Percentiles rank a stretch among this genome's conserved stretches.
phyloP scores from a whole-genome alignment of 1,284 basidiomycete species.

The Sporisorium scitamineum region DNA sequence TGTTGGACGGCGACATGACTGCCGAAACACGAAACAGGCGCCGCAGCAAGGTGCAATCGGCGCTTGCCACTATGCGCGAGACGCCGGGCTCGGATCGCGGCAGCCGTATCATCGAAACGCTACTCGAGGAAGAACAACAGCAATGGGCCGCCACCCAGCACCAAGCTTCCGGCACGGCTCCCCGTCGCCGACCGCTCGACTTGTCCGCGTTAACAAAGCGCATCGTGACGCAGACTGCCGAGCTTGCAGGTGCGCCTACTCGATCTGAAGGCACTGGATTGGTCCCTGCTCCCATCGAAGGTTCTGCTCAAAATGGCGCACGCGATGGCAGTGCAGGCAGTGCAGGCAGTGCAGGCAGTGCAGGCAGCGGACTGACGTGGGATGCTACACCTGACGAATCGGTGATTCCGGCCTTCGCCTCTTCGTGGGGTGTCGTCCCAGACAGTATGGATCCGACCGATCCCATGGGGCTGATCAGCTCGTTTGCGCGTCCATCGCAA shows the following conservation, averaged over 20 bases:
- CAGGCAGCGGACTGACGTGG: conserved; percentile 21
- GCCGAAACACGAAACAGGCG: conserved; percentile 18
- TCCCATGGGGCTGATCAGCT: conserved; percentile 5
- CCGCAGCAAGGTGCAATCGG: conserved; percentile 26
- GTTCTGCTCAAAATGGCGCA: background rate
- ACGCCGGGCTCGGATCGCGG: conserved; percentile 42
- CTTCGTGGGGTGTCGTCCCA: conserved; percentile 17
- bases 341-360: conserved; percentile 13
- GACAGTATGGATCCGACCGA: conserved; percentile 13
- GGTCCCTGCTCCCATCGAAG: background rate
- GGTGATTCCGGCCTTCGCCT: conserved; percentile 29
- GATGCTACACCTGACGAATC: conserved; percentile 33
- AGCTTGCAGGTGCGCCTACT: conserved; percentile 1
- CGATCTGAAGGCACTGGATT: background rate
- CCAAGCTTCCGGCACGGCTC: background rate
- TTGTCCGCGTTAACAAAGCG: conserved; percentile 22
- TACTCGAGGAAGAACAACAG: conserved; percentile 49
- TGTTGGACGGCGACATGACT: conserved; percentile 41
- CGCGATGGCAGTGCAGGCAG: conserved; percentile 19
- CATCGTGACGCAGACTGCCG: conserved; percentile 20
- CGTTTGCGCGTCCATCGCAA: background rate
- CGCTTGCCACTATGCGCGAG: conserved; percentile 41
- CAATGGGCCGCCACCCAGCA: conserved; percentile 18
- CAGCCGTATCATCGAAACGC: conserved; percentile 49
- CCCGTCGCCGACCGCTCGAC: conserved; percentile 8